These are phyloP conservation scores for Naganishia onofrii DNA, from an alignment of 768 basidiomycete genomes.

Conservation along the genomic window DNA sequence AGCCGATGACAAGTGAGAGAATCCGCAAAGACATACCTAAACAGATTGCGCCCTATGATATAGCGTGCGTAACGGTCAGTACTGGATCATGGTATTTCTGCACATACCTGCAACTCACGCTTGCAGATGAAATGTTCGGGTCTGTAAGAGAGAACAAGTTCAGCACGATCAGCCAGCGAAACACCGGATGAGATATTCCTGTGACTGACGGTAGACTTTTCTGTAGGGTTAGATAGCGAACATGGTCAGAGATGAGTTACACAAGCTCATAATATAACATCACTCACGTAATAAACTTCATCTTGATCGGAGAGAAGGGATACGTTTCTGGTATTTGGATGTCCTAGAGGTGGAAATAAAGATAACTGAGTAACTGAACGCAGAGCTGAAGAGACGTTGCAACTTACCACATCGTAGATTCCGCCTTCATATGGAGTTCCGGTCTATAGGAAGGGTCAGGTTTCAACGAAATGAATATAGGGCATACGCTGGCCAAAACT, in stretches of 20 bases:
- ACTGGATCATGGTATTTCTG: no score
- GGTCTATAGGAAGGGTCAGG: constrained; percentile 47
- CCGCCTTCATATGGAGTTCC: constrained; percentile 93
- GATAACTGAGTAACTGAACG: constrained; percentile 50
- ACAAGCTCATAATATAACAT: background rate
- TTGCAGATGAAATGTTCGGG: constrained; percentile 89
- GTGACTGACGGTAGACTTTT: constrained; percentile 14
- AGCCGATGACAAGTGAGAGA: background rate
- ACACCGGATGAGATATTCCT: no score
- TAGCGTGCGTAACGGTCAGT: background rate
- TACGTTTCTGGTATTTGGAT: constrained; percentile 82
- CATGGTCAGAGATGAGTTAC: background rate
- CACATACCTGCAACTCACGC: constrained; percentile 48
- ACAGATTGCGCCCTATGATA: constrained; percentile 74
- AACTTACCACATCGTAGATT: constrained; percentile 66
- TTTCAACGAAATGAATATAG: background rate
- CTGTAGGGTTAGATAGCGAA: background rate
- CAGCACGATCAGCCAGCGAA: constrained; percentile 30
- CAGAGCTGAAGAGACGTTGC: constrained; percentile 52
- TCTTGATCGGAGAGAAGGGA: constrained; percentile 79
- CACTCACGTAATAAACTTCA: constrained; percentile 84
- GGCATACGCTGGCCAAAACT: constrained; percentile 19
- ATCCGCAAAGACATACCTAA: constrained; percentile 61
- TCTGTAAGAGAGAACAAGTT: constrained; percentile 73
- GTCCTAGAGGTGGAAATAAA: constrained; percentile 59